phyloP scores from a whole-genome alignment of 192 early-diverging fungal species.

The Podila epicladia region DNA sequence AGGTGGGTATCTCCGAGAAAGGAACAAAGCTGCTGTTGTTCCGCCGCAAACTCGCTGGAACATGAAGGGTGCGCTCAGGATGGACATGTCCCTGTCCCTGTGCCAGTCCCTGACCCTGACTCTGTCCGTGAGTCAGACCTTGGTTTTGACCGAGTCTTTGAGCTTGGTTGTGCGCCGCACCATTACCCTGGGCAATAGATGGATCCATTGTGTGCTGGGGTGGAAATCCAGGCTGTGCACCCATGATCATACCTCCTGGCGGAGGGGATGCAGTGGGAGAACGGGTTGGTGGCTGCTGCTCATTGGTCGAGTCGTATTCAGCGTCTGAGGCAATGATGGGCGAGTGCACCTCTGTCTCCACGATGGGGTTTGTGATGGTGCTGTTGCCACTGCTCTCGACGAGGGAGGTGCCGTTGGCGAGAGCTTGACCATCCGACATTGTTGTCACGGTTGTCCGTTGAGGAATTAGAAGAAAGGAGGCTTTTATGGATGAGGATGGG shows the following conservation, averaged over 20 bases:
- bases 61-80: conserved; percentile 10
- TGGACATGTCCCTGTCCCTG: background rate
- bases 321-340: conserved; percentile 34
- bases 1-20: conserved; percentile 47
- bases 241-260: background rate
- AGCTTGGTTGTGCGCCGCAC: background rate
- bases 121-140: too few relatives aligned
- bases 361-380: background rate
- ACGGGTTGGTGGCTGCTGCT: conserved; percentile 32
- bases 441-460: background rate
- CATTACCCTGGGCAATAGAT: too few relatives aligned
- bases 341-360: conserved; percentile 5
- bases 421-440: too few relatives aligned
- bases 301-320: conserved; percentile 33
- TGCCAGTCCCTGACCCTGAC: background rate
- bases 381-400: background rate
- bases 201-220: too few relatives aligned
- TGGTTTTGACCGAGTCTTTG: background rate
- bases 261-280: conserved; percentile 24
- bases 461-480: background rate
- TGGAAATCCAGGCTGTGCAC: too few relatives aligned
- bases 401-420: background rate
- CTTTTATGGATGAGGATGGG: background rate
- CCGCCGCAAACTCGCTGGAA: conserved; percentile 25
- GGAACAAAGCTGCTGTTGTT: conserved; percentile 45